Percentiles rank a stretch among this genome's conserved stretches.
Conservation (phyloP, 2,329 filamentous ascomycete species). For the Akanthomyces uredinophilus region DNA sequence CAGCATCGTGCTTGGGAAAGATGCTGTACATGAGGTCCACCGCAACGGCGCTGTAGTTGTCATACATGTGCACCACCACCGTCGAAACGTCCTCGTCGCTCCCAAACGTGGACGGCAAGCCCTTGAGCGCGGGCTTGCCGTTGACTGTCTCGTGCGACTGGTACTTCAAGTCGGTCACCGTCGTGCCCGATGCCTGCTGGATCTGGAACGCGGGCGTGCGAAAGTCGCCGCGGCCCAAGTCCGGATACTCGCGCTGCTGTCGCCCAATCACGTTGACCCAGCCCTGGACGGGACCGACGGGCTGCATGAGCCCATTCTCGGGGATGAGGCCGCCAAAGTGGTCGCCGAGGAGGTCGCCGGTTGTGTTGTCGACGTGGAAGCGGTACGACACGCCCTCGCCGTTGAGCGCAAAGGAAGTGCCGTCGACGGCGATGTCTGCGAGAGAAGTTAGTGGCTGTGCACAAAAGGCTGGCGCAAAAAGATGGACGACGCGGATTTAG, state of each 20-base stretch:
- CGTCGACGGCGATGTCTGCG: slow-evolving; percentile 48
- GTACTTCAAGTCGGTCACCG: slow-evolving; percentile 54
- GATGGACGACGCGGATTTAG: too few species aligned
- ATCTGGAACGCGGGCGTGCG: slow-evolving; percentile 57
- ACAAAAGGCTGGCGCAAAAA: too few species aligned
- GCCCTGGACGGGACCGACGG: slow-evolving; percentile 35
- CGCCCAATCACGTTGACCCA: slow-evolving; percentile 50
- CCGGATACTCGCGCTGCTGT: slow-evolving; percentile 57
- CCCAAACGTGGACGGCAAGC: slow-evolving; percentile 57
- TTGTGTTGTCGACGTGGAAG: slow-evolving; percentile 54
- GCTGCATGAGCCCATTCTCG: slow-evolving; percentile 40
- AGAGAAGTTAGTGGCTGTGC: neutral
- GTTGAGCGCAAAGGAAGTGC: slow-evolving; percentile 51
- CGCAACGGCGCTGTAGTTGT: slow-evolving; percentile 52
- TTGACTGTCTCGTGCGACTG: slow-evolving; percentile 48
- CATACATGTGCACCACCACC: slow-evolving; percentile 51
- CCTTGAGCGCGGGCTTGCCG: slow-evolving; percentile 52
- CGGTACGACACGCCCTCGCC: slow-evolving; percentile 55
- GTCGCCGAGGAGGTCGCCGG: slow-evolving; percentile 53
- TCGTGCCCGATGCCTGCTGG: slow-evolving; percentile 52
- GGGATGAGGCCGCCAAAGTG: slow-evolving; percentile 55
- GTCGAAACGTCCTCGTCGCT: slow-evolving; percentile 51
- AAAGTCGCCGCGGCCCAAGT: slow-evolving; percentile 59
- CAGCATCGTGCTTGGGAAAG: slow-evolving; percentile 56
- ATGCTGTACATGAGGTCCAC: slow-evolving; percentile 59